phyloP scores from a whole-genome alignment of 2,329 filamentous ascomycete species.

The Paecilomyces sp. region DNA sequence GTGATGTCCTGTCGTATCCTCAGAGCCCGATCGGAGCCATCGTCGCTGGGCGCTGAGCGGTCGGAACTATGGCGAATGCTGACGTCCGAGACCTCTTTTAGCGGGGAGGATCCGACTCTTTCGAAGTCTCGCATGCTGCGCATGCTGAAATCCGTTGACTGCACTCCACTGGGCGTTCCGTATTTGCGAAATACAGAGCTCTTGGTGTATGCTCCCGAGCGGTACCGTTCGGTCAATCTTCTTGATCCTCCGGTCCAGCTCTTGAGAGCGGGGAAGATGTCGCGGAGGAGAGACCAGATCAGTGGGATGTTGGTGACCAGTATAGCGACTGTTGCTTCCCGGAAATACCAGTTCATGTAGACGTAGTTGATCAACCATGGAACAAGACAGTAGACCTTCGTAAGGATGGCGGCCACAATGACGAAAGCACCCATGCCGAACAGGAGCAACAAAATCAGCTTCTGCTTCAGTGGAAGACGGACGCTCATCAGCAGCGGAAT shows the following conservation, averaged over 20 bases:
- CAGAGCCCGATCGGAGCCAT: conserved; percentile 28
- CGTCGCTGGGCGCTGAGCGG: conserved; percentile 23
- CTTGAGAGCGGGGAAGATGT: conserved; percentile 38
- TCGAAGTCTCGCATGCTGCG: conserved; percentile 23
- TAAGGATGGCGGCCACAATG: conserved; percentile 43
- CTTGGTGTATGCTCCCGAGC: conserved; percentile 2
- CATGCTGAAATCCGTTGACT: conserved; percentile 22
- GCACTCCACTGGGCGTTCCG: conserved; percentile 19
- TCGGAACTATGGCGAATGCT: conserved; percentile 20
- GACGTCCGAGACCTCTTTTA: conserved; percentile 21
- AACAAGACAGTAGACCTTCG: conserved; percentile 42
- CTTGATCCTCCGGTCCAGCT: conserved; percentile 34
- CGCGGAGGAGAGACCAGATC: conserved; percentile 45
- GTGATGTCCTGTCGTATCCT: conserved; percentile 34
- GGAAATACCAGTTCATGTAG: conserved; percentile 44
- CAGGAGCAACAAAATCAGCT: conserved; percentile 35
- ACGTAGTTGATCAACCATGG: conserved; percentile 33
- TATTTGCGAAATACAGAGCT: conserved; percentile 13
- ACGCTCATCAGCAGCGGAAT: conserved; percentile 37
- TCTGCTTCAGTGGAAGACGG: conserved; percentile 34
- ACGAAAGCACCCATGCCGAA: conserved; percentile 41
- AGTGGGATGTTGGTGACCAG: conserved; percentile 47
- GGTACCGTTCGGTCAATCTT: conserved; percentile 24
- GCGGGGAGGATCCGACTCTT: conserved; percentile 10
- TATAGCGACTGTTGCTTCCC: conserved; percentile 37